These are phyloP conservation scores for Toxicodendron radicans DNA, from an alignment of 345 rosid genomes.

Conservation along the genomic window DNA sequence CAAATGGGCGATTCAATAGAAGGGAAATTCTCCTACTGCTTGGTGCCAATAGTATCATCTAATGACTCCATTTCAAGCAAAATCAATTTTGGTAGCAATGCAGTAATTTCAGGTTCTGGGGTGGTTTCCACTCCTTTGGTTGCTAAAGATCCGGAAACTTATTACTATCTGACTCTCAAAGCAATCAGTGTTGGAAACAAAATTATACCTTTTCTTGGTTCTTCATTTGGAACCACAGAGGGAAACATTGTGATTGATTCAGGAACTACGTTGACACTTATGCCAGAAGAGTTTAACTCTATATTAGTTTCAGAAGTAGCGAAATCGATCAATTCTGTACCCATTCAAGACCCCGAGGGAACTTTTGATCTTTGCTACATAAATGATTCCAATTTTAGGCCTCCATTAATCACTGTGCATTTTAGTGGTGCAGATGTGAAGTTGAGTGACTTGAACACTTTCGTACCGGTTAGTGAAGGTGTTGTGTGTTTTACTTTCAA, in stretches of 20 bases:
- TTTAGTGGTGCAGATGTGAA: constrained; percentile 45
- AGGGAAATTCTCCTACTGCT: constrained; percentile 61
- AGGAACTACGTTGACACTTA: constrained; percentile 51
- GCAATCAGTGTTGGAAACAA: constrained; percentile 42
- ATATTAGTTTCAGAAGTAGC: constrained; percentile 24
- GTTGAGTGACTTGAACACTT: constrained; percentile 30
- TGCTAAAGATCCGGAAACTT: constrained; percentile 36
- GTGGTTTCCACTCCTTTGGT: constrained; percentile 43
- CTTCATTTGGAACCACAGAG: constrained; percentile 11
- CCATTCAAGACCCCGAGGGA: constrained; percentile 26
- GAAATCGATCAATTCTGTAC: constrained; percentile 10
- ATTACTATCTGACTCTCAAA: constrained; percentile 38
- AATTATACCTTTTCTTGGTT: constrained; percentile 29
- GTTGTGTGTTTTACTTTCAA: constrained; percentile 41
- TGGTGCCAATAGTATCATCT: constrained; percentile 34
- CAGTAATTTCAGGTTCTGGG: constrained; percentile 37
- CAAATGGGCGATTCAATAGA: constrained; percentile 43
- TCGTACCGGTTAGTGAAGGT: constrained; percentile 20
- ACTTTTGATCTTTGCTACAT: constrained; percentile 38
- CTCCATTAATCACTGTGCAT: constrained; percentile 40
- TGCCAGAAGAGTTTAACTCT: constrained; percentile 27
- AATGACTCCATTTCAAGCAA: constrained; percentile 31
- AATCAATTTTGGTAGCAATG: constrained; percentile 52
- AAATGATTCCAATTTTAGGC: not conserved
- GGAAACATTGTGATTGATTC: constrained; percentile 71